Evolutionary conservation across 75 land plant species (phyloP).

Genomic region (Ceratopteris richardii): DNA sequence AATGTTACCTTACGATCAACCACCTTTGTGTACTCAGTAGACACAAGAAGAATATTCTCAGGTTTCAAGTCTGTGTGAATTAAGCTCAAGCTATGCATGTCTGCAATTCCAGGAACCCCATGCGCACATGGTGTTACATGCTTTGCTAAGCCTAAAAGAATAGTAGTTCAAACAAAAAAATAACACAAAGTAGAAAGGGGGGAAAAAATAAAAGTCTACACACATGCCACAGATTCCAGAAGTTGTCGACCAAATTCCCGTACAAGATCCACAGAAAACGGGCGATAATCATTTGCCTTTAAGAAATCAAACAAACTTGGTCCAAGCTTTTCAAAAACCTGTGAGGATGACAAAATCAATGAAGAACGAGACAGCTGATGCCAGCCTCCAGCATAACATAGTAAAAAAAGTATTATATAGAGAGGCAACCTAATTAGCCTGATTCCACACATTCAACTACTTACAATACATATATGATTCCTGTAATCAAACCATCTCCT

Average conservation of each 20-base stretch:
- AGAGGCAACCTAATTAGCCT: constrained; percentile 9
- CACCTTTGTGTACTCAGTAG: constrained; percentile 53
- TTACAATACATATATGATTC: constrained; percentile 92
- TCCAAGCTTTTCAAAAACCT: constrained; percentile 98
- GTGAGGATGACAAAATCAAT: constrained; percentile 17
- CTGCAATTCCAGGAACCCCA: constrained; percentile 29
- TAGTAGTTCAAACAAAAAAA: no score
- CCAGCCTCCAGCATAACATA: constrained; percentile 1
- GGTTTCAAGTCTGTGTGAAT: constrained; percentile 91
- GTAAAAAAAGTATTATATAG: not conserved
- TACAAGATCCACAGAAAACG: constrained; percentile 76
- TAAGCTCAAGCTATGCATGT: constrained; percentile 73
- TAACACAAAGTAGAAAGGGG: no score
- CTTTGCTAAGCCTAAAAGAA: no score
- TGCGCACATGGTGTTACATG: not conserved
- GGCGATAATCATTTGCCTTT: constrained; percentile 61
- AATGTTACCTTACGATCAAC: constrained; percentile 56
- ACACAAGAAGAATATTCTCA: constrained; percentile 80
- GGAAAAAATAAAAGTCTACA: constrained; percentile 22
- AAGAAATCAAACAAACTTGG: constrained; percentile 88
- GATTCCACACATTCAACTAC: constrained; percentile 32
- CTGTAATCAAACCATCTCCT: constrained; percentile 94
- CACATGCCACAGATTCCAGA: constrained; percentile 91
- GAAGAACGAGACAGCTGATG: no score
- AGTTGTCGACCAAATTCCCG: constrained; percentile 84